phyloP scores from a whole-genome alignment of 129 eudicot species.

The Heracleum sosnowskyi region DNA sequence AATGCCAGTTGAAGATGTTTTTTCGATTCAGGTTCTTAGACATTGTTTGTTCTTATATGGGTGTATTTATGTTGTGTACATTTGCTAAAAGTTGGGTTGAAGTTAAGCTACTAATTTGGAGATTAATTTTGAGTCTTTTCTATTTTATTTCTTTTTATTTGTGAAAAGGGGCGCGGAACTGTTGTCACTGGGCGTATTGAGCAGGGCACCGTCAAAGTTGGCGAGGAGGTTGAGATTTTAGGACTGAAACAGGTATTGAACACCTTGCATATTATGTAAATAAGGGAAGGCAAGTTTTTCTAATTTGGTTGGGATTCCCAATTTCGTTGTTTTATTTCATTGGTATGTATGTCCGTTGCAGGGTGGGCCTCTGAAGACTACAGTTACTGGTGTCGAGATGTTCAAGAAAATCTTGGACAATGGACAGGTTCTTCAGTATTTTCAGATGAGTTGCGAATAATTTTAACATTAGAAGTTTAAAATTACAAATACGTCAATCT shows the following conservation, averaged over 20 bases:
- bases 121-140: too few relatives aligned
- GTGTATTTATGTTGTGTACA: too few relatives aligned
- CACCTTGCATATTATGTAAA: not conserved
- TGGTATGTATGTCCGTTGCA: not conserved
- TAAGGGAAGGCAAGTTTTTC: not conserved
- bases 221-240: conserved; percentile 20
- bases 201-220: conserved; percentile 18
- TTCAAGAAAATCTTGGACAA: conserved; percentile 20
- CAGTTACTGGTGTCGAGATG: conserved; percentile 27
- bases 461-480: not conserved
- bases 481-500: not conserved
- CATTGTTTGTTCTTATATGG: too few relatives aligned
- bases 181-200: conserved; percentile 24
- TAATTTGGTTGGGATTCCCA: not conserved
- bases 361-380: conserved; percentile 22
- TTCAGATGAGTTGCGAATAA: not conserved
- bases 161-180: conserved; percentile 17
- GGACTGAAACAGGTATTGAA: conserved; percentile 12
- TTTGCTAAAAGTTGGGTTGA: too few relatives aligned
- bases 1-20: conserved; percentile 17
- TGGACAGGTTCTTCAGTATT: conserved; percentile 10
- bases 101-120: too few relatives aligned
- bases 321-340: not conserved
- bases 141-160: not conserved
- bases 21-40: conserved; percentile 14